A percentile compares a stretch with the other conserved stretches of the same genome.
These are phyloP conservation scores for Ceratocystis cacaofunesta DNA, from an alignment of 2,329 filamentous ascomycete species.

Conservation along the genomic window DNA sequence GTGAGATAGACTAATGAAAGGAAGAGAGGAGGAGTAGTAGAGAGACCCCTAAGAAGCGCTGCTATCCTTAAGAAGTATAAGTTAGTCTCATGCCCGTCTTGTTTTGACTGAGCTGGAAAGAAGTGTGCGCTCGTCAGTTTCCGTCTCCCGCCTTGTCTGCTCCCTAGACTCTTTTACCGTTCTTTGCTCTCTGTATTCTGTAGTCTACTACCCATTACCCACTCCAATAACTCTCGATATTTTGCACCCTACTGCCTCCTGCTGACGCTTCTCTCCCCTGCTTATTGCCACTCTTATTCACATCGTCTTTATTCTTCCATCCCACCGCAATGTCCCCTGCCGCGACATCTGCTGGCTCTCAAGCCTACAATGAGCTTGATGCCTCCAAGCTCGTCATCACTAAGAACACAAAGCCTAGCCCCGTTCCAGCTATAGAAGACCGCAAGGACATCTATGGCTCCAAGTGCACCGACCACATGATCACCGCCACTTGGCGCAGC, in stretches of 20 bases:
- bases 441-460: constrained; percentile 36
- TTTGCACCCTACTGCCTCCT: neutral
- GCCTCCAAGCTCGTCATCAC: constrained; percentile 46
- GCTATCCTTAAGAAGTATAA: neutral
- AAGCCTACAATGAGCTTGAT: constrained; percentile 45
- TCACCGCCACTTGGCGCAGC: constrained; percentile 54
- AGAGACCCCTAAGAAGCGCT: no score
- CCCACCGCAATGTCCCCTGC: constrained; percentile 13
- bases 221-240: neutral
- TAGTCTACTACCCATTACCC: neutral
- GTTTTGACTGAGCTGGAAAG: neutral
- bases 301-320: neutral
- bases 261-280: neutral
- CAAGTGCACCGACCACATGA: constrained; percentile 76
- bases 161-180: neutral
- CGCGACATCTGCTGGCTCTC: constrained; percentile 22
- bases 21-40: no score
- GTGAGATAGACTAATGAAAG: no score
- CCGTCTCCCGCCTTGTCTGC: neutral
- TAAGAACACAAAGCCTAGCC: constrained; percentile 34
- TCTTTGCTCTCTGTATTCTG: neutral
- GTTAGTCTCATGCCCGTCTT: neutral
- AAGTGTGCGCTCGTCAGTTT: no score
- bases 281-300: neutral
- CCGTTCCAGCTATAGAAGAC: constrained; percentile 36